phyloP scores from a whole-genome alignment of 495 filamentous ascomycete genomes.

The Penicillium malachiteum region DNA sequence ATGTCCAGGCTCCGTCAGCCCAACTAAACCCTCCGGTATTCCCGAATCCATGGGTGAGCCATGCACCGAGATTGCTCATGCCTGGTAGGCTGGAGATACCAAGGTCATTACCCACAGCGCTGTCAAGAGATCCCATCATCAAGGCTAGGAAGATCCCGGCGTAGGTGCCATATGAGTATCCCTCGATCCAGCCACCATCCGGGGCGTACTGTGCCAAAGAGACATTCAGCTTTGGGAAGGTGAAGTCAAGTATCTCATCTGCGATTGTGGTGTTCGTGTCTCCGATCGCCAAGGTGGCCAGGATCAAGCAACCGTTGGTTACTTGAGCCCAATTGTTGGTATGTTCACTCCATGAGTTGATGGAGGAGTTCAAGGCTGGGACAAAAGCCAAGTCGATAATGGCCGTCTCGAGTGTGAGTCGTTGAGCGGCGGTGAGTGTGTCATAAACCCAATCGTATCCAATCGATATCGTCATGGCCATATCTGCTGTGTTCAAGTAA shows the following conservation, averaged over 20 bases:
- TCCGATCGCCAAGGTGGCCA: background rate
- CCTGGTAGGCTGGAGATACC: background rate
- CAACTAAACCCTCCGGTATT: background rate
- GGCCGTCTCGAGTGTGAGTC: background rate
- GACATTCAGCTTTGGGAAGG: background rate
- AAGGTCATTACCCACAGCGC: background rate
- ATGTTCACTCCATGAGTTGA: background rate
- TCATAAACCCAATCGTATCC: conserved; percentile 1
- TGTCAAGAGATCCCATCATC: background rate
- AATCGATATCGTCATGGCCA: background rate
- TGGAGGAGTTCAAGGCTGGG: background rate
- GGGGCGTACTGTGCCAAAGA: background rate
- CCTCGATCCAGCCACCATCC: background rate
- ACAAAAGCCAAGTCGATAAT: background rate
- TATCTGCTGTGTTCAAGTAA: background rate
- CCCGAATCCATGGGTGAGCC: background rate
- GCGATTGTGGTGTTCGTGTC: background rate
- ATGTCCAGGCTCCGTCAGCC: background rate
- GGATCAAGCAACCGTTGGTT: background rate
- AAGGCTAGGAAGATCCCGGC: background rate
- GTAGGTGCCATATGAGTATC: background rate
- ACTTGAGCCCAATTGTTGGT: conserved; percentile 1
- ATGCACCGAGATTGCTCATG: background rate
- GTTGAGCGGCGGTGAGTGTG: background rate
- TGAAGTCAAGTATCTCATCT: background rate